Evolutionary conservation across 1,139 yeast genomes (phyloP), one percentile per base, ranked within the genome.

Genomic region (Saccharomyces hybrid): DNA sequence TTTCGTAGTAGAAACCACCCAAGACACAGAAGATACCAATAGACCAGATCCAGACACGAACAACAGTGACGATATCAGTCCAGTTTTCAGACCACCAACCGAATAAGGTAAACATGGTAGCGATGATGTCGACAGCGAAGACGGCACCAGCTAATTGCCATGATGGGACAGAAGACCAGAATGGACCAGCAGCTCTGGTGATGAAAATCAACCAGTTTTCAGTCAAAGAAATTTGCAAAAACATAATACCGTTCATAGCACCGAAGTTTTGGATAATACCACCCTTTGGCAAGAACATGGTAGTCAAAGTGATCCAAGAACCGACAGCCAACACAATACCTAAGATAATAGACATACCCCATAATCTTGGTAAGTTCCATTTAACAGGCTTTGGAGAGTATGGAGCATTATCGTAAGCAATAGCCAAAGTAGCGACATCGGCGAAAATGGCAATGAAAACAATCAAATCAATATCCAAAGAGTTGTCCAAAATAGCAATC

Each of bases 31-130:
- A 88, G 74, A 86, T 87, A 83, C 96, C 95, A 78, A 89, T 86
- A 61, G 96, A 88, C 91, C 87, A 89, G 70, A 88, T 76, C 95
- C 95, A 89, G 77, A 87, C 82, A 79, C 95, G 85, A 72, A 84
- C 89, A 71, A 88, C 95, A 55, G 97, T 84, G 68, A 89, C 96
- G 67, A 89, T 85, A 78, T 89, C 95, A 73, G 91, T 89, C 95
- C 95, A 86, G 84, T 89, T 90, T 78, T 87, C 93, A 67, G 96
- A 87, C 89, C 93, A 85, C 96, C 96, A 89, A 69, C 97, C 96
- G 83, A 88, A 89, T 71, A 88, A 78, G 68, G 88, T 77, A 82
- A 88, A 88, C 82, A 87, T 82, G 60, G 95, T 88, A 63, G 96
- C 93, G 66, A 88, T 76, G 78, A 87, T 77, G 78, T 88, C 96